Evolutionary conservation across 345 rosid genomes (phyloP).

Genomic region (Rhizophora apiculata): DNA sequence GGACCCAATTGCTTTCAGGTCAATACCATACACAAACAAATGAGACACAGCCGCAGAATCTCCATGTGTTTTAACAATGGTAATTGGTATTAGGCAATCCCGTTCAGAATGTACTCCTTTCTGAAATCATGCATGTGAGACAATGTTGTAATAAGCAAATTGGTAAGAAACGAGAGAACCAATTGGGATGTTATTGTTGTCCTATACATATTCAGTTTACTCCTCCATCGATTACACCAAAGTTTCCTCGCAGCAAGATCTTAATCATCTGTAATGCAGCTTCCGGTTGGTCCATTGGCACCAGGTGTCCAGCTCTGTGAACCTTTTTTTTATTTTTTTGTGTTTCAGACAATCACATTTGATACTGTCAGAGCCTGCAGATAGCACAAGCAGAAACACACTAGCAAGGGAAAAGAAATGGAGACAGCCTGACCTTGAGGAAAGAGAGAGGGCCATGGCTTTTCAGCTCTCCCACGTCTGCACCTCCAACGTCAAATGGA

Average conservation of each 20-base stretch:
- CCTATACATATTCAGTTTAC: no score
- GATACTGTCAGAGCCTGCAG: not conserved
- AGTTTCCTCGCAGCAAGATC: slow-evolving; percentile 75
- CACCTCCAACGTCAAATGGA: slow-evolving; percentile 56
- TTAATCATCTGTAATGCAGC: slow-evolving; percentile 69
- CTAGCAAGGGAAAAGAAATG: not conserved
- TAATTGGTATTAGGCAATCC: no score
- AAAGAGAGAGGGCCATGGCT: slow-evolving; percentile 69
- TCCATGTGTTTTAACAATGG: no score
- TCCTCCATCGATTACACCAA: not conserved
- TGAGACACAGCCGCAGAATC: no score
- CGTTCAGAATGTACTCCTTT: no score
- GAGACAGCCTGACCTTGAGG: slow-evolving; percentile 48
- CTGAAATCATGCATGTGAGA: no score
- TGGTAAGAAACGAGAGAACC: no score
- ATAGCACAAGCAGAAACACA: not conserved
- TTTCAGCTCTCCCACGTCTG: slow-evolving; percentile 59
- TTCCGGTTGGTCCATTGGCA: slow-evolving; percentile 96
- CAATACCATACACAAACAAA: no score
- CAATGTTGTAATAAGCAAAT: no score
- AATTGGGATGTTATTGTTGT: no score
- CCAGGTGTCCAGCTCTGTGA: slow-evolving; percentile 80
- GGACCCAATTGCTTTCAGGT: no score
- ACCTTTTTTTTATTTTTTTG: slow-evolving; percentile 37
- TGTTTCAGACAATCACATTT: not conserved